Evolutionary conservation across 2,329 filamentous ascomycete species (phyloP), one percentile per base, ranked within the genome.

Genomic region (Verticillium alfalfae): DNA sequence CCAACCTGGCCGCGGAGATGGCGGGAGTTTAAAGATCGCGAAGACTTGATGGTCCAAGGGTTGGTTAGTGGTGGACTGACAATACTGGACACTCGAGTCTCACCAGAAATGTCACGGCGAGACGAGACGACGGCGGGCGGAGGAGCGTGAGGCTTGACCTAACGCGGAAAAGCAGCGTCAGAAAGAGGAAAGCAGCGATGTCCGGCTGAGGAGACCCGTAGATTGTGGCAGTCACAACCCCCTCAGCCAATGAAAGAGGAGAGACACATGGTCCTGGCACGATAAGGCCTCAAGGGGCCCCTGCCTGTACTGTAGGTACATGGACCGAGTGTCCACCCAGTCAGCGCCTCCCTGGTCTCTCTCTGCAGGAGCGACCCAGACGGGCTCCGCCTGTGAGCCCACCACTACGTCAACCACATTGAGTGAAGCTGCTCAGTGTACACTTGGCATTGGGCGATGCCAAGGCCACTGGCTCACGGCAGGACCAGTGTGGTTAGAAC

Each of bases 361-460:
- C 16, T n/a, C 45, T 49, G 45, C 45, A 57, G n/a, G 55, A 37
- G 55, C 31, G 34, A 37, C 34, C 15, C 12, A 18, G 34, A 22
- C 13, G 55, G 54, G 56, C 18, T 26, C 57, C 57, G 38, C 57
- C 38, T 34, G 39, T 49, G 57, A 58, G 57, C 57, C 57, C 57
- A 58, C 38, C 38, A 49, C 57, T 45, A 58, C 57, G 57, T 58
- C 57, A 58, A 49, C n/a, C 45, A 18, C 45, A 49, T 49, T 18
- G 45, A 49, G 45, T 49, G 18, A 49, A 58, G 38, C 57, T 34
- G 57, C n/a, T 58, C 26, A 31, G 13, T 58, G 38, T 26, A 31
- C 38, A 10, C 57, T 58, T 58, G 57, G 57, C 57, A 49, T 34
- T 49, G 36, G 37, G 22, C 57, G 38, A 58, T 45, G 57, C n/a